phyloP scores from a whole-genome alignment of 2,329 filamentous ascomycete species.

The Penicillium glabrum region DNA sequence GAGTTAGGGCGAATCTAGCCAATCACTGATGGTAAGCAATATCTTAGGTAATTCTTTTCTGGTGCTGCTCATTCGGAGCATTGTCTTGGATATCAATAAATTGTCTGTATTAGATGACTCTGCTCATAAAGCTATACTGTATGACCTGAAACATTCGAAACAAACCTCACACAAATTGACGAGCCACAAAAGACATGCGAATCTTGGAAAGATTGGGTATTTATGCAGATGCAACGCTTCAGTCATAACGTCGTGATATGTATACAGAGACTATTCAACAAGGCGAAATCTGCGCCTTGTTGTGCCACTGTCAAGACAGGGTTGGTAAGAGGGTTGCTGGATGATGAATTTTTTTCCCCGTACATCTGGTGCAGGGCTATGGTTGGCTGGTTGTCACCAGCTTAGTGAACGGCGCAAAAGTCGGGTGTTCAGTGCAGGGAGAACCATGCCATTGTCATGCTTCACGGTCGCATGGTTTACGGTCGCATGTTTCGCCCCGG shows the following conservation, averaged over 20 bases:
- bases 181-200: neutral
- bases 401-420: neutral
- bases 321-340: neutral
- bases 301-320: neutral
- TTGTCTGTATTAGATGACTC: neutral
- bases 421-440: neutral
- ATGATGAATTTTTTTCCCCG: neutral
- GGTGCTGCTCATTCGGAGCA: neutral
- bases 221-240: neutral
- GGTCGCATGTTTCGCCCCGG: neutral
- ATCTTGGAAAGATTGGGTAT: neutral
- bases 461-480: too few species aligned
- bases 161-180: neutral
- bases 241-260: constrained; percentile 2
- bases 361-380: neutral
- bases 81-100: neutral
- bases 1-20: neutral
- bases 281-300: neutral
- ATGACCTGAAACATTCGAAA: neutral
- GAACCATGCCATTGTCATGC: neutral
- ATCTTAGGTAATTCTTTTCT: neutral
- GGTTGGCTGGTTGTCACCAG: neutral
- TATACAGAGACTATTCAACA: neutral
- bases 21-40: neutral
- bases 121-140: neutral